Conservation (phyloP, 228 moss, liverwort and hornwort genomes). For the Sphagnum magellanicum region DNA sequence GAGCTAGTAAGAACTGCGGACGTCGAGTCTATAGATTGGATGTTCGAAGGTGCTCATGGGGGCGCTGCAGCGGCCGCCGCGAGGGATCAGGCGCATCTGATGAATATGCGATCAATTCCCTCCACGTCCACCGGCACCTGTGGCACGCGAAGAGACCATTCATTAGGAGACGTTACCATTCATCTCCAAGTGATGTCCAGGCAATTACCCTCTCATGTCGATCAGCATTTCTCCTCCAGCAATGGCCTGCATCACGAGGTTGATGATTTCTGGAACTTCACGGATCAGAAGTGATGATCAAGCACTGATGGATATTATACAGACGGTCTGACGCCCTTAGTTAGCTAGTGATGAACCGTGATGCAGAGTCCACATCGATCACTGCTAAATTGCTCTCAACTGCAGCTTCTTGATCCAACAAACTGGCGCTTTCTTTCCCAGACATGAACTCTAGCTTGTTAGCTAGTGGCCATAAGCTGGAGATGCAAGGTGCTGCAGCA, state of each 20-base stretch:
- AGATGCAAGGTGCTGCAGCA: no score
- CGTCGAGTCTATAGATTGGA: conserved; percentile 1
- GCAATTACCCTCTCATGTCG: not conserved
- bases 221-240: not conserved
- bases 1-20: not conserved
- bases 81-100: conserved; percentile 9
- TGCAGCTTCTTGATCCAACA: no score
- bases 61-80: conserved; percentile 26
- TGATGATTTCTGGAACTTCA: no score
- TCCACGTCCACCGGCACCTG: conserved; percentile 1
- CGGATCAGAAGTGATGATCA: no score
- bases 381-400: no score
- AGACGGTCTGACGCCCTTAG: no score
- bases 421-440: no score
- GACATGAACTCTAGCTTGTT: no score
- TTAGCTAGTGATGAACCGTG: no score
- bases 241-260: not conserved
- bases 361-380: no score
- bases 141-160: conserved; percentile 9
- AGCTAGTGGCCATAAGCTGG: no score
- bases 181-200: conserved; percentile 14
- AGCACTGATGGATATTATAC: no score
- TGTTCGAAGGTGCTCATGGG: conserved; percentile 7
- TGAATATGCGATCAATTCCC: conserved; percentile 5
- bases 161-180: conserved; percentile 18